Evolutionary conservation across 2,329 filamentous ascomycete genomes (phyloP), one percentile per base, ranked within the genome.

Genomic region (Penicillium polonicum): DNA sequence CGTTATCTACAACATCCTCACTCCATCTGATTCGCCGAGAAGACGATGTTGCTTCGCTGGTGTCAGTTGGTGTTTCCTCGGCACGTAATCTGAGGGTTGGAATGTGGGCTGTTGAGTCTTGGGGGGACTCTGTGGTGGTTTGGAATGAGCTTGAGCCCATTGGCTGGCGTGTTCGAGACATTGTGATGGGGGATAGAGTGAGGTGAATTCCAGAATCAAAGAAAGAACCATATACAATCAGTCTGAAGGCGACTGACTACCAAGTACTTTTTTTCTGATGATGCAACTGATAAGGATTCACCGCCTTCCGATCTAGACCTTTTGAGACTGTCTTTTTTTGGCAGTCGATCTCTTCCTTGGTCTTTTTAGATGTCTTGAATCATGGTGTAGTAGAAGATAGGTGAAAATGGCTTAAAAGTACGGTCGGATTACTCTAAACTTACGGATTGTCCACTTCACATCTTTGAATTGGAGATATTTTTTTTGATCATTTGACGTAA

Each of bases 1-100:
- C 94, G 70, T 99, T 99, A 76, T 99, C 92, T 3, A 99, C 82
- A 7, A 97, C 92, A 69, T 91, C 89, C 70, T 94, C 90, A 7
- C 91, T 91, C 94, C 94, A 99, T 74, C 90, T 88, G 55, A 99
- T 94, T 48, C 85, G 86, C 52, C 88, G 82, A 19, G 79, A 74
- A 27, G 77, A 75, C 0, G 78, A 60, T 33, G 54, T 61, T 53
- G 64, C 62, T 38, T 53, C 57, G 19, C 53, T 53, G 19, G 52
- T 56, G 29, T 31, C 39, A 15, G 55, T 36, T 23, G 54, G 41
- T 25, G 50, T 50, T 31, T 67, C 64, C 31, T 71, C 72, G 10
- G 63, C 71, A 48, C 71, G 64, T 56, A 73, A 48, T 57, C 70
- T 68, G 29, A 74, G 58, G n/a, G 69, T 74, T 17, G 70, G 58